Evolutionary conservation across 1,284 basidiomycete species (phyloP).

Genomic region (Irpex sp.): DNA sequence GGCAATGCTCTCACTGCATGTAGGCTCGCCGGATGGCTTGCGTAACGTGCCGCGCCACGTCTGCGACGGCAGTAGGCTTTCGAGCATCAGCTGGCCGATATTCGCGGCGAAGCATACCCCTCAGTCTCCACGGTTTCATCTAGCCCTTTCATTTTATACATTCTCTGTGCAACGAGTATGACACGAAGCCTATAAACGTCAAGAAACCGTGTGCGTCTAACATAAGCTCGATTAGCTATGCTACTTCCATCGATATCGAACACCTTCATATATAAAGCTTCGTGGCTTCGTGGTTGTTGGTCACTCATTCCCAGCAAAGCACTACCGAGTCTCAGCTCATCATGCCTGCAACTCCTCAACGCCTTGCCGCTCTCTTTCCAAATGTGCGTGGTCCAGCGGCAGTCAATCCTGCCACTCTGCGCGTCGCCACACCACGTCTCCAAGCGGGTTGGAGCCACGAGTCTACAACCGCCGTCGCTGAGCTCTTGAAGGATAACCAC

Average conservation of each 20-base stretch:
- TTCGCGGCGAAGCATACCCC: too few species aligned
- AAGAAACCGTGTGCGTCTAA: too few species aligned
- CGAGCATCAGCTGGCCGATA: too few species aligned
- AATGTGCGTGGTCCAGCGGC: neutral
- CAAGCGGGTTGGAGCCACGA: constrained; percentile 43
- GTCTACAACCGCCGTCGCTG: constrained; percentile 40
- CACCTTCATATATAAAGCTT: neutral
- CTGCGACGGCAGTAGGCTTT: too few species aligned
- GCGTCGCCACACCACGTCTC: constrained; percentile 18
- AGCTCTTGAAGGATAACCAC: constrained; percentile 50
- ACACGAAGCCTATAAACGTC: too few species aligned
- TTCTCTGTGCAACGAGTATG: too few species aligned
- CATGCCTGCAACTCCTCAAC: neutral
- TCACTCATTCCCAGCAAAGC: too few species aligned
- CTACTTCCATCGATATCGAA: neutral
- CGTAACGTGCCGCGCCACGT: too few species aligned
- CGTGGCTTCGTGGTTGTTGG: neutral
- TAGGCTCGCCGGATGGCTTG: too few species aligned
- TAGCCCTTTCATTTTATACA: too few species aligned
- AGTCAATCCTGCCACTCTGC: neutral
- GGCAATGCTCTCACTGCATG: too few species aligned
- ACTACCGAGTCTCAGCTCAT: neutral
- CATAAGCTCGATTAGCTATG: neutral
- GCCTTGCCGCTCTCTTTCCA: neutral
- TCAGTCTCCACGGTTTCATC: too few species aligned